A percentile compares a stretch with the other conserved stretches of the same genome.
Conservation (phyloP, 495 filamentous ascomycete genomes). For the Xylaria longipes region DNA sequence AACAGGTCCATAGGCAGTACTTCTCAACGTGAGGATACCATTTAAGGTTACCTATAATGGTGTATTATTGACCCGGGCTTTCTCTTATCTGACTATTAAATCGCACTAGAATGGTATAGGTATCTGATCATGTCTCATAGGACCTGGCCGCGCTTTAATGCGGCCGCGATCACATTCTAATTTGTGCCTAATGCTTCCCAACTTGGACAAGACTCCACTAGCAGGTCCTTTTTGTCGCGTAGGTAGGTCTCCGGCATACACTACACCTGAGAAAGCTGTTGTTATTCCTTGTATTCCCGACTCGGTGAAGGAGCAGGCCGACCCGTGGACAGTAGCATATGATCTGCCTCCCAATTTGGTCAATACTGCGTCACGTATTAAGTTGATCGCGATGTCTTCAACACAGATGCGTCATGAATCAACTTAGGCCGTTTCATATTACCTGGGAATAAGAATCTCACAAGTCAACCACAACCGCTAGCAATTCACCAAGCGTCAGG, state of each 20-base stretch:
- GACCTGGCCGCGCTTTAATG: constrained; percentile 34
- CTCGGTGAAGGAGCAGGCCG: constrained; percentile 22
- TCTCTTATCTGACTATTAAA: constrained; percentile 35
- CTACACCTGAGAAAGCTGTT: background rate
- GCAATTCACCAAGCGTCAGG: constrained; percentile 12
- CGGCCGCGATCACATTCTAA: constrained; percentile 25
- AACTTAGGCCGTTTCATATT: background rate
- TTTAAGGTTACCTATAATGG: constrained; percentile 1
- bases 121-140: constrained; percentile 25
- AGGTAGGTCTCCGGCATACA: constrained; percentile 12
- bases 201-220: constrained; percentile 24
- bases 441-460: background rate
- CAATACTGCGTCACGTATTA: constrained; percentile 20
- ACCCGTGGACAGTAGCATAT: constrained; percentile 14
- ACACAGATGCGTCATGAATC: background rate
- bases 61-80: background rate
- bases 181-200: constrained; percentile 26
- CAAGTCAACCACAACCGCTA: constrained; percentile 1
- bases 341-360: constrained; percentile 7
- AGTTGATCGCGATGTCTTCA: constrained; percentile 4
- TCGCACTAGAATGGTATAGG: constrained; percentile 41
- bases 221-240: constrained; percentile 4
- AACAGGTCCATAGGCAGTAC: constrained; percentile 1
- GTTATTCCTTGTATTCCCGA: constrained; percentile 14
- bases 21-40: background rate